Conservation (phyloP, 148 eudicot species). For the Camellia japonica region DNA sequence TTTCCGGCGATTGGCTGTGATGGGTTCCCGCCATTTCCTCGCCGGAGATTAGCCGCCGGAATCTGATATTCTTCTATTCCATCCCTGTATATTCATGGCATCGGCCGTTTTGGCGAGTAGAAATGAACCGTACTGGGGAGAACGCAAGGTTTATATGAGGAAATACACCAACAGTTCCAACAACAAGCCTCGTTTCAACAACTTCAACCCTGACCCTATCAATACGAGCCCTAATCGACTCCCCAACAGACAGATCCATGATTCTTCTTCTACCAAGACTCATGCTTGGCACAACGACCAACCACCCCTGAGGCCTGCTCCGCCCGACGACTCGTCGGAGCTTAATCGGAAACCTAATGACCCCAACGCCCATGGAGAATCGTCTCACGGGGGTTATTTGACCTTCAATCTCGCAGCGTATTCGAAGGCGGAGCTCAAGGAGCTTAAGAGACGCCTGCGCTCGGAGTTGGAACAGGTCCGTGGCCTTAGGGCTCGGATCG, state of each 20-base stretch:
- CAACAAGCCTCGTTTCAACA: background rate
- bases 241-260: constrained; percentile 13
- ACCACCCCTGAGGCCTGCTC: background rate
- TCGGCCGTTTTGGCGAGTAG: constrained; percentile 47
- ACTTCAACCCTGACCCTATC: constrained; percentile 25
- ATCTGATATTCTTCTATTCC: background rate
- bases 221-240: constrained; percentile 18
- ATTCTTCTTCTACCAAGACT: background rate
- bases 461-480: constrained; percentile 43
- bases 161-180: constrained; percentile 7
- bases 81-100: constrained; percentile 29
- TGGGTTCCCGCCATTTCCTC: constrained; percentile 18
- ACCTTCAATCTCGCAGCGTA: constrained; percentile 25
- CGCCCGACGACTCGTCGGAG: background rate
- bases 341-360: background rate
- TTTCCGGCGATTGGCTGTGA: background rate
- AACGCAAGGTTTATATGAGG: constrained; percentile 9
- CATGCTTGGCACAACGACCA: background rate
- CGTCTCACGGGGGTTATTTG: background rate
- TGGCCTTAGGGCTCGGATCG: constrained; percentile 8
- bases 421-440: constrained; percentile 27
- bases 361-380: background rate
- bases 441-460: constrained; percentile 30
- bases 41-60: constrained; percentile 35
- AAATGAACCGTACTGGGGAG: constrained; percentile 42